Percentiles rank a stretch among this genome's conserved stretches.
Evolutionary conservation across 345 rosid genomes (phyloP).

Genomic region (Eucalyptus erythrocorys): DNA sequence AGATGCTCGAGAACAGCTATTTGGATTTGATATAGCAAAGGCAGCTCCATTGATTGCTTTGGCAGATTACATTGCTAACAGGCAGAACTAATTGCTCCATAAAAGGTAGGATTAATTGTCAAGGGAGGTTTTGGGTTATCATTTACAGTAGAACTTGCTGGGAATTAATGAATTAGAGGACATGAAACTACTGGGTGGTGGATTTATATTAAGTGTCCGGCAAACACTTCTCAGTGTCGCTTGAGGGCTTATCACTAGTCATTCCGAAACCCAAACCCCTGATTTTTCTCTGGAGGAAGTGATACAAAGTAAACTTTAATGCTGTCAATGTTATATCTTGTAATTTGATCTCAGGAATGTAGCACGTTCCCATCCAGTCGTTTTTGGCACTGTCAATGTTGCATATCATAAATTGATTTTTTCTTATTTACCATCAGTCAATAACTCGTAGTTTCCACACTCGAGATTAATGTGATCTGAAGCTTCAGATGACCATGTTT

Average conservation of each 20-base stretch:
- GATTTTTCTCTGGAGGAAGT: neutral
- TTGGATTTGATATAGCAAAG: slow-evolving; percentile 49
- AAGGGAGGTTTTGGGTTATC: neutral
- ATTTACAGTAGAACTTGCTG: neutral
- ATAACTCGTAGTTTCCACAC: neutral
- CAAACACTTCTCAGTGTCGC: neutral
- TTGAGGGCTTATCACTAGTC: neutral
- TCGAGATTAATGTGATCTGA: neutral
- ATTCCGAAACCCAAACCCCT: neutral
- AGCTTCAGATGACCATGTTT: neutral
- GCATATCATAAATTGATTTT: neutral
- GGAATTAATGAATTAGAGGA: neutral
- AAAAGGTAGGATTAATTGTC: neutral
- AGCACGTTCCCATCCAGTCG: neutral
- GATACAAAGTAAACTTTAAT: neutral
- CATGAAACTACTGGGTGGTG: neutral
- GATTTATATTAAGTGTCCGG: neutral
- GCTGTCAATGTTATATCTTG: neutral
- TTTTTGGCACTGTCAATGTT: neutral
- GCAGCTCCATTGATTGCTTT: slow-evolving; percentile 87
- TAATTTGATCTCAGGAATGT: neutral
- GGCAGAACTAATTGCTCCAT: slow-evolving; percentile 41
- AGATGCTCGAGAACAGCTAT: slow-evolving; percentile 58
- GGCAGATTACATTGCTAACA: slow-evolving; percentile 71
- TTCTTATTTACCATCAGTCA: neutral